Evolutionary conservation across 2,329 filamentous ascomycete species (phyloP).

Genomic region (Trichoderma gracile): DNA sequence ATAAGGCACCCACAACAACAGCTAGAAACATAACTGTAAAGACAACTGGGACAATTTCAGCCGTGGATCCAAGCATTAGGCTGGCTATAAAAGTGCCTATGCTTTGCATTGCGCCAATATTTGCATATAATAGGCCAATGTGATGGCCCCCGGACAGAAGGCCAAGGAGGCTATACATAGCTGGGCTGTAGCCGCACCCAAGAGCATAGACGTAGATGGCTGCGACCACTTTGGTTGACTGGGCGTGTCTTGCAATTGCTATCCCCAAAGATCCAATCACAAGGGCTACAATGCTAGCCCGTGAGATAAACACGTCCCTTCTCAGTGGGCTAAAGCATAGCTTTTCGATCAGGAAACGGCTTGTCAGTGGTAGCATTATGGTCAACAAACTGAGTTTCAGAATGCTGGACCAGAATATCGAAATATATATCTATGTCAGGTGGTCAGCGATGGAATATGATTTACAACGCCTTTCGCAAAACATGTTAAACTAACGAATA

Average conservation of each 20-base stretch:
- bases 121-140: slow-evolving; percentile 14
- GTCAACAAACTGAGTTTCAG: slow-evolving; percentile 12
- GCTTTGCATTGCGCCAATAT: slow-evolving; percentile 12
- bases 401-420: neutral
- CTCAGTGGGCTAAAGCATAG: slow-evolving; percentile 6
- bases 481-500: neutral
- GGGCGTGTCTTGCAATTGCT: slow-evolving; percentile 2
- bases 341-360: slow-evolving; percentile 5
- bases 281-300: slow-evolving; percentile 19
- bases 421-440: neutral
- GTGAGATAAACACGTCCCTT: neutral
- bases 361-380: slow-evolving; percentile 10
- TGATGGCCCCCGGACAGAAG: slow-evolving; percentile 1
- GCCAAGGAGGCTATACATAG: slow-evolving; percentile 16
- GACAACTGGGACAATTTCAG: neutral
- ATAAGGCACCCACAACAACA: slow-evolving; percentile 6
- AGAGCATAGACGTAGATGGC: slow-evolving; percentile 16
- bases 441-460: neutral
- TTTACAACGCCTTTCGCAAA: neutral
- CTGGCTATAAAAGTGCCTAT: neutral
- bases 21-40: slow-evolving; percentile 2
- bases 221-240: slow-evolving; percentile 5
- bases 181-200: slow-evolving; percentile 13
- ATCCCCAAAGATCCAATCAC: slow-evolving; percentile 11
- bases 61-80: slow-evolving; percentile 1